phyloP scores from a whole-genome alignment of 306 rosid genomes.

The Vicia villosa region DNA sequence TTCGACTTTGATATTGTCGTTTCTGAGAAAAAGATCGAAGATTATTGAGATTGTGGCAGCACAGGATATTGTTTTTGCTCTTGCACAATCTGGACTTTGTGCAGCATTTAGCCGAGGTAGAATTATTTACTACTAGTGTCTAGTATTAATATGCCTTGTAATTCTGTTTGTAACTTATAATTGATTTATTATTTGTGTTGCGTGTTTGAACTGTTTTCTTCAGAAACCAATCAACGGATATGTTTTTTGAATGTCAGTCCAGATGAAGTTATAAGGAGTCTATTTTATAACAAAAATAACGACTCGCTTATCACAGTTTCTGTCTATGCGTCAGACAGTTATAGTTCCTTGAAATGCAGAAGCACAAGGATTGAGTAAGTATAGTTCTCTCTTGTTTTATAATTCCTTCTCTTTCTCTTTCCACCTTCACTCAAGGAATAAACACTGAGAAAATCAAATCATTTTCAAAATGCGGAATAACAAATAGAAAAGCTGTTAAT shows the following conservation, averaged over 20 bases:
- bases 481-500: constrained; percentile 17
- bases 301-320: constrained; percentile 99
- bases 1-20: constrained; percentile 51
- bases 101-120: constrained; percentile 71
- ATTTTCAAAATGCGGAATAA: neutral
- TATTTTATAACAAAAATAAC: constrained; percentile 94
- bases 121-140: neutral
- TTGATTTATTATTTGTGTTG: constrained; percentile 21
- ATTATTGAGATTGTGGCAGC: constrained; percentile 67
- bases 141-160: neutral
- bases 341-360: constrained; percentile 98
- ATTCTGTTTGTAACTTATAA: constrained; percentile 24
- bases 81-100: constrained; percentile 68
- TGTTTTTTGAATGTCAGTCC: constrained; percentile 97
- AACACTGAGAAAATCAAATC: neutral
- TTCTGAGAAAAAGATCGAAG: constrained; percentile 61
- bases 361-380: constrained; percentile 97
- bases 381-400: constrained; percentile 13
- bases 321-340: constrained; percentile 96
- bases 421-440: neutral
- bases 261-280: constrained; percentile 96
- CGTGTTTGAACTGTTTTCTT: constrained; percentile 41
- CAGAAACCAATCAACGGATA: constrained; percentile 93
- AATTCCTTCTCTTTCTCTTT: neutral
- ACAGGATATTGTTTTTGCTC: constrained; percentile 65